Conservation (phyloP, 1,139 yeast genomes). For the Pichia sp. region DNA sequence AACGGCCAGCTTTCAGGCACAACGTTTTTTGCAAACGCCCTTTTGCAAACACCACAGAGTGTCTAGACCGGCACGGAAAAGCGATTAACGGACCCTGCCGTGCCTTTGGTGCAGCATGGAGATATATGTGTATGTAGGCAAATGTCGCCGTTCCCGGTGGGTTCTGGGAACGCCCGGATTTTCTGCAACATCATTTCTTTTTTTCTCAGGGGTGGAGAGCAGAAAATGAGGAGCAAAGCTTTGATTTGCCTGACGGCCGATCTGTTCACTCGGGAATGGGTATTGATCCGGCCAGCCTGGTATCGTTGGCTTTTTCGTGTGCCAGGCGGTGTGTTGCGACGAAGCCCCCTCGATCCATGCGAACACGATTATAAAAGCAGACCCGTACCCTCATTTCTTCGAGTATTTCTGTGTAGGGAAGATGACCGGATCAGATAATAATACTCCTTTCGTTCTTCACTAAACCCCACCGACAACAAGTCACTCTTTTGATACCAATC, state of each 20-base stretch:
- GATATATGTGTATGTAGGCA: not conserved
- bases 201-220: not conserved
- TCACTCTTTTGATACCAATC: not conserved
- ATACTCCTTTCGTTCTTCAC: not conserved
- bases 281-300: not conserved
- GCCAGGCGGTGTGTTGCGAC: not conserved
- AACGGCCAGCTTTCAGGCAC: not conserved
- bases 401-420: not conserved
- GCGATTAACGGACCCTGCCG: not conserved
- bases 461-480: not conserved
- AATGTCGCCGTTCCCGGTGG: not conserved
- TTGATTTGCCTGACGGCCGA: not conserved
- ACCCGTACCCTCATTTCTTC: not conserved
- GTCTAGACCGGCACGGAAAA: not conserved
- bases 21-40: not conserved
- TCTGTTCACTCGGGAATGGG: not conserved
- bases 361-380: not conserved
- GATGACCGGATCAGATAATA: not conserved
- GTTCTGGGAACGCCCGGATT: conserved; percentile 1
- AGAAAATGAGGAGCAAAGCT: not conserved
- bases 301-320: not conserved
- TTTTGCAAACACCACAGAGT: not conserved
- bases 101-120: not conserved
- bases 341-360: not conserved
- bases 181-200: conserved; percentile 2